Percentiles rank a stretch among this genome's conserved stretches.
These are phyloP conservation scores for Dissophora ornata DNA, from an alignment of 192 early-diverging fungal genomes.

Conservation along the genomic window DNA sequence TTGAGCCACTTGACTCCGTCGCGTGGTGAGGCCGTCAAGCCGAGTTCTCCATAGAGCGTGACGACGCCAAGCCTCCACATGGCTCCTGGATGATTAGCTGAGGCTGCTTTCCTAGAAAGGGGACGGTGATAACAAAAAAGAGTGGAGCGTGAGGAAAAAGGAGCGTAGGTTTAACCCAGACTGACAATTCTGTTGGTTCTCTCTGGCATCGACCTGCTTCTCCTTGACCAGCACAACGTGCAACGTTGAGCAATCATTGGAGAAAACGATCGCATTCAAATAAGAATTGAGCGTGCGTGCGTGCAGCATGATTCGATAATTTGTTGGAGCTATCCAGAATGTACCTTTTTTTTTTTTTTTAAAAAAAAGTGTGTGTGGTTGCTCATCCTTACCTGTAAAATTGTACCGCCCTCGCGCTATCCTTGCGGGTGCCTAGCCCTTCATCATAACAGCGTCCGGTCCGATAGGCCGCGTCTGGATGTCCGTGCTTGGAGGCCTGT, in stretches of 20 bases:
- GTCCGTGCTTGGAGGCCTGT: slow-evolving; percentile 75
- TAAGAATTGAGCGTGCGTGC: no score
- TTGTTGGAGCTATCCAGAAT: no score
- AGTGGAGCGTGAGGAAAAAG: no score
- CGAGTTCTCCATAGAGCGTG: slow-evolving; percentile 68
- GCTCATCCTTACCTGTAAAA: slow-evolving; percentile 86
- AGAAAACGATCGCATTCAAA: no score
- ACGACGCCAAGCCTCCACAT: slow-evolving; percentile 74
- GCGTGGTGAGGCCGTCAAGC: slow-evolving; percentile 61
- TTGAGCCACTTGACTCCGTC: slow-evolving; percentile 74
- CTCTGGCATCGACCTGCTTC: no score
- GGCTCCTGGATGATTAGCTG: slow-evolving; percentile 73
- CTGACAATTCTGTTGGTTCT: no score
- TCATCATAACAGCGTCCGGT: slow-evolving; percentile 76
- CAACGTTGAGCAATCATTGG: no score
- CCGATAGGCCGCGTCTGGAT: slow-evolving; percentile 73
- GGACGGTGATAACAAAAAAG: neutral
- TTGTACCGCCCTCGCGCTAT: slow-evolving; percentile 68
- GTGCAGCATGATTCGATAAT: no score
- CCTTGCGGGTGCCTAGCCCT: slow-evolving; percentile 73
- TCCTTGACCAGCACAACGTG: no score
- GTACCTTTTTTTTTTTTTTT: no score
- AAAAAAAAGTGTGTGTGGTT: slow-evolving; percentile 26
- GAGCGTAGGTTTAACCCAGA: no score
- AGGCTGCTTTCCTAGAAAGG: slow-evolving; percentile 68